phyloP scores from a whole-genome alignment of 2,329 filamentous ascomycete species.

The Bimuria novae-zelandiae region DNA sequence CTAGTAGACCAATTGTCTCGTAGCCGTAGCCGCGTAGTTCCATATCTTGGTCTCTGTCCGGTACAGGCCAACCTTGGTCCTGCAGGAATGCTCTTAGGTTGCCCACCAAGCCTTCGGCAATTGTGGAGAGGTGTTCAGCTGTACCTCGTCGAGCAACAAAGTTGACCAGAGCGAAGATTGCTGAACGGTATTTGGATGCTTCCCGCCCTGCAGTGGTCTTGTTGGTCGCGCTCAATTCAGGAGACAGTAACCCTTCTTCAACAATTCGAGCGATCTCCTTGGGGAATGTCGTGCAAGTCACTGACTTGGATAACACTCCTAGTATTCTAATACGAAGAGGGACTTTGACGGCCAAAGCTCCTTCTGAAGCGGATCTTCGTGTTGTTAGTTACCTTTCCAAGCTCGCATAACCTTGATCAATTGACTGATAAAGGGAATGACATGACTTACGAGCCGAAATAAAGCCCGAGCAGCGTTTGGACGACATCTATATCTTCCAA shows the following conservation, averaged over 20 bases:
- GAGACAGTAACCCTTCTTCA: constrained; percentile 63
- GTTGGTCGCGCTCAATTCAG: constrained; percentile 35
- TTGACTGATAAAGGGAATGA: not conserved
- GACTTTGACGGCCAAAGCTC: constrained; percentile 56
- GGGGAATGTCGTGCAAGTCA: constrained; percentile 70
- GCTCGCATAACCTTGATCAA: not conserved
- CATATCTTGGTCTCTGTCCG: constrained; percentile 60
- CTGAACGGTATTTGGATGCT: constrained; percentile 76
- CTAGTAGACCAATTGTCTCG: constrained; percentile 84
- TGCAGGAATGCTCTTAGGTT: constrained; percentile 75
- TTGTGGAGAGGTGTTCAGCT: constrained; percentile 61
- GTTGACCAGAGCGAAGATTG: constrained; percentile 83
- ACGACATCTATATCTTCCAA: constrained; percentile 72
- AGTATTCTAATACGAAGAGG: constrained; percentile 80
- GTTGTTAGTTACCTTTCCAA: constrained; percentile 7
- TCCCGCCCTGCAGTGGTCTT: constrained; percentile 67
- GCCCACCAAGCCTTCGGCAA: constrained; percentile 70
- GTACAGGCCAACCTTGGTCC: constrained; percentile 80
- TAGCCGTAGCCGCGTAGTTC: constrained; percentile 80
- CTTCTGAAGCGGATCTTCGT: constrained; percentile 43
- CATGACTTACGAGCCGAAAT: constrained; percentile 58
- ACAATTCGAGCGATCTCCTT: constrained; percentile 72
- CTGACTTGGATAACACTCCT: constrained; percentile 75
- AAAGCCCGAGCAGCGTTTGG: constrained; percentile 70
- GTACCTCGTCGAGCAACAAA: constrained; percentile 81